Percentiles rank a stretch among this genome's conserved stretches.
Evolutionary conservation across 2,329 filamentous ascomycete species (phyloP).

Genomic region (Helotiales sp.): DNA sequence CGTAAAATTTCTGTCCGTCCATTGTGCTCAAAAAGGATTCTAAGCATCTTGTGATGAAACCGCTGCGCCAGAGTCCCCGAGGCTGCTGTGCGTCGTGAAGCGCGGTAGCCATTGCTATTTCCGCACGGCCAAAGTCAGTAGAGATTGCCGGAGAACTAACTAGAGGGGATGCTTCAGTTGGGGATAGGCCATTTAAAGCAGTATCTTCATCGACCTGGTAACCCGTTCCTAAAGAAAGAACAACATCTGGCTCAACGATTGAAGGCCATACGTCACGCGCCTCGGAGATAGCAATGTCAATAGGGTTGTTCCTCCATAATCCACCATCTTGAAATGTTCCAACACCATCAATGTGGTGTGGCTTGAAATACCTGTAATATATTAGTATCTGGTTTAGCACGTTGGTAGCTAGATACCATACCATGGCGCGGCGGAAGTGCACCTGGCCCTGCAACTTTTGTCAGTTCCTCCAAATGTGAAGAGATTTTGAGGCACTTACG

Average conservation of each 20-base stretch:
- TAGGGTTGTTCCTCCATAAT: background rate
- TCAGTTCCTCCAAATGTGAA: background rate
- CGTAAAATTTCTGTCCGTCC: background rate
- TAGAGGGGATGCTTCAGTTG: background rate
- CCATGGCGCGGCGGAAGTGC: background rate
- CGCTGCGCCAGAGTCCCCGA: constrained; percentile 5
- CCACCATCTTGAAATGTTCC: background rate
- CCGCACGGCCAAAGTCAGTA: background rate
- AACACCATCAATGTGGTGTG: background rate
- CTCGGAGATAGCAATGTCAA: constrained; percentile 1
- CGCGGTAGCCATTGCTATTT: background rate
- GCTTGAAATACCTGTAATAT: background rate
- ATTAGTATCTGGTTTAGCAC: background rate
- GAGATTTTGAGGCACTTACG: background rate
- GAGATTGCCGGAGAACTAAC: background rate
- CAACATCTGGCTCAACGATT: background rate
- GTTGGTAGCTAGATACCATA: background rate
- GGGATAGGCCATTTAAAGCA: background rate
- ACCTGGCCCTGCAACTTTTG: background rate
- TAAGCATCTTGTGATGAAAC: constrained; percentile 5
- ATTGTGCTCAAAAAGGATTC: constrained; percentile 1
- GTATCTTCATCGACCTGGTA: background rate
- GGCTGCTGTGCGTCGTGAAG: background rate
- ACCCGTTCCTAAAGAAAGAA: background rate
- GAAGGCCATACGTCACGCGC: background rate